These are phyloP conservation scores for Neopestalotiopsis rosae DNA, from an alignment of 2,329 filamentous ascomycete genomes.

Conservation along the genomic window DNA sequence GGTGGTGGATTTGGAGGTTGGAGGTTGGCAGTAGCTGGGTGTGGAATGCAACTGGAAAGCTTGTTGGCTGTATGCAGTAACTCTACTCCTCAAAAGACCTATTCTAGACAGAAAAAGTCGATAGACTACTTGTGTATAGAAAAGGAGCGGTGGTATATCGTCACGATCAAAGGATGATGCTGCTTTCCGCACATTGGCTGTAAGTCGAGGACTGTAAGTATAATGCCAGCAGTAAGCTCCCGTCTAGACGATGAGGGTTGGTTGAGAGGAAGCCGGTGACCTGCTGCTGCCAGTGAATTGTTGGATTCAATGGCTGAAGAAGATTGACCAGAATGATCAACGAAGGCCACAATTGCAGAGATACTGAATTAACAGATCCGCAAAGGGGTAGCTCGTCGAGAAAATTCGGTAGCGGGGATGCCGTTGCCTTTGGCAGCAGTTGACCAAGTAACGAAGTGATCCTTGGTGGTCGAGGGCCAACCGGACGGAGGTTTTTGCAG, in stretches of 20 bases:
- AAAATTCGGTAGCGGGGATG: conserved; percentile 11
- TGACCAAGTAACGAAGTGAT: conserved; percentile 15
- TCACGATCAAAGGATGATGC: conserved; percentile 33
- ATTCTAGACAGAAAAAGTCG: conserved; percentile 28
- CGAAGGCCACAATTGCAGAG: conserved; percentile 18
- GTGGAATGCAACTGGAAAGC: neutral
- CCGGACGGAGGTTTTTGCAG: conserved; percentile 16
- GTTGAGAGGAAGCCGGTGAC: neutral
- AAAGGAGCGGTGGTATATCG: conserved; percentile 30
- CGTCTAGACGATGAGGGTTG: no score
- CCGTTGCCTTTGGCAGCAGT: conserved; percentile 9
- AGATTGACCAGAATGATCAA: neutral
- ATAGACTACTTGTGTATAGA: conserved; percentile 22
- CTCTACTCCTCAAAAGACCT: conserved; percentile 33
- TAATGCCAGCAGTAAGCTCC: conserved; percentile 5
- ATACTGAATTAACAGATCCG: conserved; percentile 24
- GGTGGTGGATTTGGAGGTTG: conserved; percentile 8
- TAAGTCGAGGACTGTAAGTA: conserved; percentile 13
- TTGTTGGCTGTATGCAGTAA: conserved; percentile 31
- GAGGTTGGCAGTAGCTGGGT: conserved; percentile 6
- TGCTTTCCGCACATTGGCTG: conserved; percentile 25
- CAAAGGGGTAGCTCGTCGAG: conserved; percentile 9
- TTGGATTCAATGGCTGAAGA: neutral
- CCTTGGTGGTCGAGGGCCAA: conserved; percentile 13
- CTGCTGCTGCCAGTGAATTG: neutral